Percentiles rank a stretch among this genome's conserved stretches.
These are phyloP conservation scores for Ulota crispa DNA, from an alignment of 225 moss, liverwort and hornwort species.

Conservation along the genomic window DNA sequence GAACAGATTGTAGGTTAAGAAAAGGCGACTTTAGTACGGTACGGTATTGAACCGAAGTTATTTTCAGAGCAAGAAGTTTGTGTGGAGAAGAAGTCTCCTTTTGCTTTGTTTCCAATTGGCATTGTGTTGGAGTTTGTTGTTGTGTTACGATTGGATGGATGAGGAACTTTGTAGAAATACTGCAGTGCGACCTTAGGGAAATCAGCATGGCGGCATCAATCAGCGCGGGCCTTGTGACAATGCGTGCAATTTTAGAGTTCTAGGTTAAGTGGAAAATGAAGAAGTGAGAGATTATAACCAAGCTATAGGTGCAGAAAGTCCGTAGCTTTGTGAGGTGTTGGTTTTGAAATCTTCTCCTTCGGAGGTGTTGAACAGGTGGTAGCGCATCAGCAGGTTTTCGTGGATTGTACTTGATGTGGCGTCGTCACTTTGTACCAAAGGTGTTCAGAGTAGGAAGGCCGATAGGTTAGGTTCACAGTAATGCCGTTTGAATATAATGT, in stretches of 20 bases:
- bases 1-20: not conserved
- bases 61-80: not conserved
- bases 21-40: not conserved
- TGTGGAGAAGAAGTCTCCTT: not conserved
- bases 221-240: not conserved
- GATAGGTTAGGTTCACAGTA: not conserved
- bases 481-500: not conserved
- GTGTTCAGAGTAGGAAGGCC: not conserved
- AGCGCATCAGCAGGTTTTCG: not conserved
- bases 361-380: not conserved
- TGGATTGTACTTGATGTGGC: not conserved
- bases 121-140: constrained; percentile 19
- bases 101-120: constrained; percentile 16
- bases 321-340: not conserved
- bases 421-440: not conserved
- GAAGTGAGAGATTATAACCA: not conserved
- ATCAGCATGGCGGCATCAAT: not conserved
- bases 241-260: constrained; percentile 6
- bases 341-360: not conserved
- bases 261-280: constrained; percentile 1
- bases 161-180: not conserved
- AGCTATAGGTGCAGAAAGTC: not conserved
- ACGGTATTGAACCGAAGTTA: not conserved
- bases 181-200: constrained; percentile 9
- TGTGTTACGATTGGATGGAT: not conserved